A percentile compares a stretch with the other conserved stretches of the same genome.
These are phyloP conservation scores for Trypanosoma platydactyli DNA, from an alignment of 208 protist genomes.

Conservation along the genomic window DNA sequence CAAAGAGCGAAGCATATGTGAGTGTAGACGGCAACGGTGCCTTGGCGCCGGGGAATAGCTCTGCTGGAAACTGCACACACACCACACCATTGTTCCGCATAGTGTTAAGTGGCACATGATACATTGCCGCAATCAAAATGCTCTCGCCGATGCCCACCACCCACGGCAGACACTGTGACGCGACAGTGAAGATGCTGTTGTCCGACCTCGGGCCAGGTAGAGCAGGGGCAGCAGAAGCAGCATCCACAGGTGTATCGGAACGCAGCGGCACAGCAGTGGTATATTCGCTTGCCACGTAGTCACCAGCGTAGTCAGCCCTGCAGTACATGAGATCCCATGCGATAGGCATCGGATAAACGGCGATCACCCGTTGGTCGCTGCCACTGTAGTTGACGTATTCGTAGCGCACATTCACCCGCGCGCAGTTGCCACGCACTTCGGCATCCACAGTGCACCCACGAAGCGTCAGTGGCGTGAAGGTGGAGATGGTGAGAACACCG, in stretches of 20 bases:
- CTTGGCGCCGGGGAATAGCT: constrained; percentile 48
- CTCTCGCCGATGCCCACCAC: constrained; percentile 44
- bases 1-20: constrained; percentile 50
- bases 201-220: constrained; percentile 15
- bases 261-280: constrained; percentile 23
- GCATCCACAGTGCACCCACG: constrained; percentile 49
- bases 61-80: constrained; percentile 41
- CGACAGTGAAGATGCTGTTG: constrained; percentile 34
- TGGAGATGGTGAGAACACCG: constrained; percentile 48
- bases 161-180: constrained; percentile 67
- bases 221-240: constrained; percentile 22
- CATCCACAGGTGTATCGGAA: constrained; percentile 5
- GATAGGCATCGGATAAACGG: constrained; percentile 56
- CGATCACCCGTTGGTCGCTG: constrained; percentile 55
- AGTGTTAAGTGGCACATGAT: constrained; percentile 45
- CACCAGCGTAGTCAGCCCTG: constrained; percentile 35
- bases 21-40: constrained; percentile 37
- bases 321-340: constrained; percentile 52
- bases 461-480: constrained; percentile 62
- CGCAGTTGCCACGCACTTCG: constrained; percentile 44
- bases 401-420: constrained; percentile 52
- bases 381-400: constrained; percentile 73
- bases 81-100: constrained; percentile 32
- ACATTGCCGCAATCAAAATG: constrained; percentile 47
- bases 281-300: constrained; percentile 28